Percentiles rank a stretch among this genome's conserved stretches.
phyloP scores from a whole-genome alignment of 768 basidiomycete species.

The Auriculariales sp. region DNA sequence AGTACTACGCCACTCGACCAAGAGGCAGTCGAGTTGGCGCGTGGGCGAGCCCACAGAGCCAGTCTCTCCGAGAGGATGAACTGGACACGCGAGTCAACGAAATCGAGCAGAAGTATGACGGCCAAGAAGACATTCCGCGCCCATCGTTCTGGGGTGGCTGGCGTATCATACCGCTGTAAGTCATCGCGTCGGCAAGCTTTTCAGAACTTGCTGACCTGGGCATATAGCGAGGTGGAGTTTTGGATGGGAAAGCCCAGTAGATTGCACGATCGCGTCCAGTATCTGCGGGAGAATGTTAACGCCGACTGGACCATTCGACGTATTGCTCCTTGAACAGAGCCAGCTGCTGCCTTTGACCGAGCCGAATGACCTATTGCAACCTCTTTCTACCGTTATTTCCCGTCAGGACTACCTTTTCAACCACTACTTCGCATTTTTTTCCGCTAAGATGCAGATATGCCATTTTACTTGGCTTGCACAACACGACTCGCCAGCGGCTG shows the following conservation, averaged over 20 bases:
- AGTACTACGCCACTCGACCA: slow-evolving; percentile 74
- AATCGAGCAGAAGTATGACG: slow-evolving; percentile 42
- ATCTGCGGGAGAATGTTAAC: slow-evolving; percentile 38
- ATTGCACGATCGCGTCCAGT: slow-evolving; percentile 79
- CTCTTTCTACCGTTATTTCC: no score
- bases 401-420: no score
- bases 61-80: slow-evolving; percentile 57
- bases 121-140: slow-evolving; percentile 42
- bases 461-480: no score
- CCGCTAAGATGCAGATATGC: no score
- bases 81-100: slow-evolving; percentile 45
- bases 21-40: slow-evolving; percentile 78
- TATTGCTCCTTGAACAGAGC: slow-evolving; percentile 54
- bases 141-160: slow-evolving; percentile 97
- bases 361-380: no score
- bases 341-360: no score
- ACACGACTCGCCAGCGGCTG: no score
- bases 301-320: slow-evolving; percentile 64
- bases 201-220: not conserved
- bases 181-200: slow-evolving; percentile 8
- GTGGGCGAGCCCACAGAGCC: slow-evolving; percentile 86
- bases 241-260: slow-evolving; percentile 96
- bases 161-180: slow-evolving; percentile 82
- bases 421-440: no score
- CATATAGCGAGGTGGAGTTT: slow-evolving; percentile 79